Evolutionary conservation across 768 basidiomycete genomes (phyloP).

Genomic region (Pisolithus albus): DNA sequence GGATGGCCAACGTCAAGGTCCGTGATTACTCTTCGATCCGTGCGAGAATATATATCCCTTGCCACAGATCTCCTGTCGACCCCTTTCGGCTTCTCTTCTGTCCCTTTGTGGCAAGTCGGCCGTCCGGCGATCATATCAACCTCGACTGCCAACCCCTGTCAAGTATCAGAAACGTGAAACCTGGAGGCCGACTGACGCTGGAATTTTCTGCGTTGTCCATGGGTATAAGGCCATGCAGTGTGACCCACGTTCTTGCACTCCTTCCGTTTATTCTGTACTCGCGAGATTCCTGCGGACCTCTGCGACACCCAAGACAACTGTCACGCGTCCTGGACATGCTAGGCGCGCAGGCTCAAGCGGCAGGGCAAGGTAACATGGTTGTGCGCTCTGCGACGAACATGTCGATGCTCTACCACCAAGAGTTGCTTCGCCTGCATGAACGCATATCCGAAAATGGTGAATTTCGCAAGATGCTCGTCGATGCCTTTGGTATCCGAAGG

Average conservation of each 20-base stretch:
- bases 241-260: slow-evolving; percentile 35
- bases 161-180: slow-evolving; percentile 8
- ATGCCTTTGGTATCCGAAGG: slow-evolving; percentile 24
- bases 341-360: slow-evolving; percentile 5
- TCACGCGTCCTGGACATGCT: slow-evolving; percentile 33
- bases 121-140: slow-evolving; percentile 11
- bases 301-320: slow-evolving; percentile 34
- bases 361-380: slow-evolving; percentile 13
- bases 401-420: slow-evolving; percentile 28
- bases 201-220: slow-evolving; percentile 36
- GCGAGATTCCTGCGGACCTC: slow-evolving; percentile 13
- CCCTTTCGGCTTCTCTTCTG: slow-evolving; percentile 9
- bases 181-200: slow-evolving; percentile 18
- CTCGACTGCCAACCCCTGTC: slow-evolving; percentile 15
- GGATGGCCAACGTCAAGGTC: background rate
- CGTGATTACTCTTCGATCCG: background rate
- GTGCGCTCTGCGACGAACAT: slow-evolving; percentile 35
- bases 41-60: background rate
- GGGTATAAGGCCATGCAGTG: slow-evolving; percentile 28
- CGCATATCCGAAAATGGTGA: slow-evolving; percentile 7
- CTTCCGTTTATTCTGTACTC: slow-evolving; percentile 35
- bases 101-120: slow-evolving; percentile 3
- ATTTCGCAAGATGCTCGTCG: slow-evolving; percentile 9
- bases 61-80: slow-evolving; percentile 1
- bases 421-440: slow-evolving; percentile 7